These are phyloP conservation scores for Aspergillus calidoustus DNA, from an alignment of 2,329 filamentous ascomycete genomes.

Conservation along the genomic window DNA sequence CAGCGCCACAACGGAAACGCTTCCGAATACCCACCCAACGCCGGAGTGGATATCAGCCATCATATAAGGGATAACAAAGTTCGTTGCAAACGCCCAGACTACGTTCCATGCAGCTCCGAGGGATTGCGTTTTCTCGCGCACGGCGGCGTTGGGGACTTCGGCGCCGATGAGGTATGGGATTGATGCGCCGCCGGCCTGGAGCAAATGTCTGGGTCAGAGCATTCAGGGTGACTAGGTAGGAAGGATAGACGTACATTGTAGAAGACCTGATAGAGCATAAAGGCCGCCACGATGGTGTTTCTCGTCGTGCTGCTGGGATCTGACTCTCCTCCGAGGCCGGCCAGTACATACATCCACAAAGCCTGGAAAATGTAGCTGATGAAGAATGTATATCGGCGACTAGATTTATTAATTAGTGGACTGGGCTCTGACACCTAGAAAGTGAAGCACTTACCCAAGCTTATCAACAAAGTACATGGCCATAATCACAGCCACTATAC, in stretches of 20 bases:
- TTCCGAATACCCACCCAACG: conserved; percentile 5
- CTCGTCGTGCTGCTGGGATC: background rate
- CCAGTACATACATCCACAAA: background rate
- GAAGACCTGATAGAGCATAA: background rate
- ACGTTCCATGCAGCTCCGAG: conserved; percentile 4
- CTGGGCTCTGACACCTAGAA: no score
- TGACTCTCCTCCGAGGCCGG: background rate
- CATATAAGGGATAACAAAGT: conserved; percentile 4
- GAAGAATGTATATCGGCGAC: background rate
- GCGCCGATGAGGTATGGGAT: conserved; percentile 2
- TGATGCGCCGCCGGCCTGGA: background rate
- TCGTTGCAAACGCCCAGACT: conserved; percentile 2
- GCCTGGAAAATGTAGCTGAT: background rate
- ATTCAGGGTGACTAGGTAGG: background rate
- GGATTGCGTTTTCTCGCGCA: conserved; percentile 1
- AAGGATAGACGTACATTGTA: background rate
- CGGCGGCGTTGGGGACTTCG: background rate
- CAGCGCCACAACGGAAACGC: background rate
- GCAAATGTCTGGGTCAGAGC: background rate
- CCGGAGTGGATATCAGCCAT: background rate
- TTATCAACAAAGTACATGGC: background rate
- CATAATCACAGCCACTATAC: background rate
- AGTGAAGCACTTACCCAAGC: conserved; percentile 1
- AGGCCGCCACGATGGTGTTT: background rate
- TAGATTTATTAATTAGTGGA: background rate